Evolutionary conservation across 352 stramenopile genomes (phyloP), one percentile per base, ranked within the genome.

Genomic region (Pythium apleroticum): DNA sequence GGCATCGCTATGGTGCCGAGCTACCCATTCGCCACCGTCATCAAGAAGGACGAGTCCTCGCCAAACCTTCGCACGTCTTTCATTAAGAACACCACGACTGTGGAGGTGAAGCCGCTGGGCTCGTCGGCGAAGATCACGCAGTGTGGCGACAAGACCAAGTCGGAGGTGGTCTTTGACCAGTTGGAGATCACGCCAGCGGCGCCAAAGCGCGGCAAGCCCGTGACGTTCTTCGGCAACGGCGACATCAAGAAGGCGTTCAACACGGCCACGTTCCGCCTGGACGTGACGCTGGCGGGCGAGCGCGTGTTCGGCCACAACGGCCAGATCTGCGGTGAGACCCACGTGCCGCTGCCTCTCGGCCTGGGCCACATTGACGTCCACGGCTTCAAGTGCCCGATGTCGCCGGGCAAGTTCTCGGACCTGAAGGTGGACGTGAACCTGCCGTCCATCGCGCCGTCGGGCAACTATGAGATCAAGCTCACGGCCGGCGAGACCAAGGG

Each of bases 301-400:
- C 77, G 86, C 37, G 78, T 95, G 49, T 95, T 89, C 30, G 75
- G 74, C 30, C 85, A 95, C 74, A 77, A 72, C 25, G 85, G 85
- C 48, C 78, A 82, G 70, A 71, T 93, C 10, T 95, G 87, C 56
- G 87, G 87, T 17, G 77, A 93, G 31, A 93, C 78, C 17, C 83
- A 92, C 63, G 73, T 95, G 43, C 83, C 87, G 15, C 74, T 95
- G 60, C 87, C 87, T 15, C 74, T 95, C 19, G 83, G 77, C n/a
- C 73, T 95, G 25, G 87, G 87, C 50, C 83, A 95, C 73, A 95
- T 95, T 65, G 84, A 92, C 33, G 78, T 95, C 20, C 80, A 93
- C 63, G 87, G 87, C 9, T 91, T 95, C 55, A 45, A 71, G 27
- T 95, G 87, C 72, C 87, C 87, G 15, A 69, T 91, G 62, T 76